These are phyloP conservation scores for Claviceps sp. DNA, from an alignment of 2,329 filamentous ascomycete species.

Conservation along the genomic window DNA sequence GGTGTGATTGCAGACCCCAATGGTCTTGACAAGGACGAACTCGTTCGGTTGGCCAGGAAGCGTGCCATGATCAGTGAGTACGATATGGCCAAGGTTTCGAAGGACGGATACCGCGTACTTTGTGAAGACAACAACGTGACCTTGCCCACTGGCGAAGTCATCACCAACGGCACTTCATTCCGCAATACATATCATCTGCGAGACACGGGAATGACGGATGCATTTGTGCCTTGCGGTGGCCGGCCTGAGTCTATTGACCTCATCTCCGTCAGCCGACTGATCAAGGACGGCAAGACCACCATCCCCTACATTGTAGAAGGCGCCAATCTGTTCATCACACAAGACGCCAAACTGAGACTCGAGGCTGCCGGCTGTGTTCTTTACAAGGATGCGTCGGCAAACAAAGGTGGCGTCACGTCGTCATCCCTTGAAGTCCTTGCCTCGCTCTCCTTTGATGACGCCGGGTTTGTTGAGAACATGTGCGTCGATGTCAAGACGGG, in stretches of 20 bases:
- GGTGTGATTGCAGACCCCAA: slow-evolving; percentile 90
- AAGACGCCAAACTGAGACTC: slow-evolving; percentile 89
- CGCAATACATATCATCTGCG: slow-evolving; percentile 95
- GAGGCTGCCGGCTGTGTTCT: slow-evolving; percentile 91
- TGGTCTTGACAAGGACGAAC: slow-evolving; percentile 72
- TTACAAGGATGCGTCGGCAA: slow-evolving; percentile 95
- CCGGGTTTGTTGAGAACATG: slow-evolving; percentile 84
- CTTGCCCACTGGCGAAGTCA: slow-evolving; percentile 74
- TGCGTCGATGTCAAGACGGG: slow-evolving; percentile 59
- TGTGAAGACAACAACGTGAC: slow-evolving; percentile 82
- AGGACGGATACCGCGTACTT: slow-evolving; percentile 79
- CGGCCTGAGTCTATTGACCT: slow-evolving; percentile 95
- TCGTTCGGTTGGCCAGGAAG: slow-evolving; percentile 70
- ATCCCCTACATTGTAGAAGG: slow-evolving; percentile 97
- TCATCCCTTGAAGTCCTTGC: slow-evolving; percentile 94
- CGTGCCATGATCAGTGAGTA: slow-evolving; percentile 86
- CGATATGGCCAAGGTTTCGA: slow-evolving; percentile 71
- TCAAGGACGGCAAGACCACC: slow-evolving; percentile 72
- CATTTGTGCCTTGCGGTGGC: slow-evolving; percentile 91
- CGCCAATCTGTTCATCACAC: slow-evolving; percentile 96
- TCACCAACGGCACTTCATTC: slow-evolving; percentile 89
- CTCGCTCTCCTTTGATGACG: slow-evolving; percentile 85
- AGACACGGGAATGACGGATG: slow-evolving; percentile 61
- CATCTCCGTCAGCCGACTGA: slow-evolving; percentile 72
- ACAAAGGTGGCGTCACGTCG: slow-evolving; percentile 97